These are phyloP conservation scores for Zymoseptoria passerinii DNA, from an alignment of 2,329 filamentous ascomycete species.

Conservation along the genomic window DNA sequence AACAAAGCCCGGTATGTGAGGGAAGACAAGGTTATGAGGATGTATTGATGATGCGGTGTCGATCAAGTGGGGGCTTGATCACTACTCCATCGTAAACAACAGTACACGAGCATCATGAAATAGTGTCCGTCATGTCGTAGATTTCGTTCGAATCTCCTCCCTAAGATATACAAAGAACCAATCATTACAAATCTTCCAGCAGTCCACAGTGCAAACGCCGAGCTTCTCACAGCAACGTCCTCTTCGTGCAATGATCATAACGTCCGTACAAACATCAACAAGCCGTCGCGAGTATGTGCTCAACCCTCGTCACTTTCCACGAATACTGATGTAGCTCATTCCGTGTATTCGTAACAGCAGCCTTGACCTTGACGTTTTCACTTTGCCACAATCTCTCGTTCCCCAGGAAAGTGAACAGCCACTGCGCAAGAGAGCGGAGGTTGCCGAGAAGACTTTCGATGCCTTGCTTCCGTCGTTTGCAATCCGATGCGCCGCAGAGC, in stretches of 20 bases:
- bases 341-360: conserved; percentile 10
- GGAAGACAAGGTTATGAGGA: neutral
- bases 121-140: too few species aligned
- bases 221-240: neutral
- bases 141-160: neutral
- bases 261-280: neutral
- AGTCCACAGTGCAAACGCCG: neutral
- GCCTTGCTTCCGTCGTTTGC: conserved; percentile 5
- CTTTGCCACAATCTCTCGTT: conserved; percentile 1
- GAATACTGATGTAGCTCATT: conserved; percentile 16
- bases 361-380: conserved; percentile 6
- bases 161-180: neutral
- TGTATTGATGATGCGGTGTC: neutral
- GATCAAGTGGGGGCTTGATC: neutral
- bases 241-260: neutral
- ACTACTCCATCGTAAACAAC: neutral
- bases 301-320: conserved; percentile 14
- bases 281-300: conserved; percentile 1
- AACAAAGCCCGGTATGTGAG: neutral
- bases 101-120: neutral
- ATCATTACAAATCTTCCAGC: neutral
- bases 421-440: conserved; percentile 11
- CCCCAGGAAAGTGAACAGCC: conserved; percentile 12
- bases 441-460: conserved; percentile 11
- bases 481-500: conserved; percentile 2